Percentiles rank a stretch among this genome's conserved stretches.
Conservation (phyloP, 768 basidiomycete genomes). For the Mycena vulgaris region DNA sequence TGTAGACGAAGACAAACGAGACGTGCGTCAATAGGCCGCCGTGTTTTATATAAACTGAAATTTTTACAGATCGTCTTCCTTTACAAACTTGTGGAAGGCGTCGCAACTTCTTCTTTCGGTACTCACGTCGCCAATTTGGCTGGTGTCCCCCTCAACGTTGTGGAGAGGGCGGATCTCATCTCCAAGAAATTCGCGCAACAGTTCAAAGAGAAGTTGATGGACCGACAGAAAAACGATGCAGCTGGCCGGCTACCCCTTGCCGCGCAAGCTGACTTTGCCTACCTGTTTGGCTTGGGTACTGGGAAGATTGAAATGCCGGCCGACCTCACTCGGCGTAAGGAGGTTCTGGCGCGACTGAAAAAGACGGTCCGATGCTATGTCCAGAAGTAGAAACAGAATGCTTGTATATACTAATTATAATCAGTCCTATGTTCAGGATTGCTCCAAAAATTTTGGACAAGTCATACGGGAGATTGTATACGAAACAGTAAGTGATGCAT, state of each 20-base stretch:
- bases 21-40: slow-evolving; percentile 62
- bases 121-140: slow-evolving; percentile 97
- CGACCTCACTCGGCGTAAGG: slow-evolving; percentile 66
- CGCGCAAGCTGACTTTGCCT: slow-evolving; percentile 93
- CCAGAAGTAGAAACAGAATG: slow-evolving; percentile 31
- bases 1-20: slow-evolving; percentile 92
- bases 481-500: slow-evolving; percentile 24
- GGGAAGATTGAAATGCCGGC: slow-evolving; percentile 68
- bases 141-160: slow-evolving; percentile 89
- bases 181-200: slow-evolving; percentile 90
- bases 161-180: slow-evolving; percentile 89
- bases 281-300: slow-evolving; percentile 74
- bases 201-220: slow-evolving; percentile 86
- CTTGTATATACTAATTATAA: neutral
- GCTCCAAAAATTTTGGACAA: neutral
- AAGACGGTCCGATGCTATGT: slow-evolving; percentile 44
- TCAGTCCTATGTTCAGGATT: neutral
- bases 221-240: slow-evolving; percentile 68
- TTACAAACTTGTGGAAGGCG: slow-evolving; percentile 93
- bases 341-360: slow-evolving; percentile 71
- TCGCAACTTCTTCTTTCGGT: slow-evolving; percentile 91
- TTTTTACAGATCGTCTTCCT: slow-evolving; percentile 85
- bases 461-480: neutral
- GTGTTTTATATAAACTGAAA: neutral
- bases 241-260: slow-evolving; percentile 79